phyloP scores from a whole-genome alignment of 805 yeast genomes.

The Wickerhamomyces pijperi region DNA sequence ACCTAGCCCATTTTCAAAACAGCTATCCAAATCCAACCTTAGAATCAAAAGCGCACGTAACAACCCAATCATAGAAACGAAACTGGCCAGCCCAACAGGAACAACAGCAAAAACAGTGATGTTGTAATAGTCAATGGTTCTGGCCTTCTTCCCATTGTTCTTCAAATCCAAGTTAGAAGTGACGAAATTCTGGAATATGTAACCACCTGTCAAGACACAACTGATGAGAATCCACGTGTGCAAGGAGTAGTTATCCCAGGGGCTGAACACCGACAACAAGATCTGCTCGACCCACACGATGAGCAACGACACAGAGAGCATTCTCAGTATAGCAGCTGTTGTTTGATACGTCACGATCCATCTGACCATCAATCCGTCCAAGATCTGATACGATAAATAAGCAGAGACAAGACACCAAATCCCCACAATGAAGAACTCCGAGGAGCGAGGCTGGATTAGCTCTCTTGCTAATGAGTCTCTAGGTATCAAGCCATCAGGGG shows the following conservation, averaged over 20 bases:
- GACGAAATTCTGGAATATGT: conserved; percentile 78
- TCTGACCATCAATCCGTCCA: conserved; percentile 83
- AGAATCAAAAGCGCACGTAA: conserved; percentile 66
- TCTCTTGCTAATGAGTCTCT: neutral
- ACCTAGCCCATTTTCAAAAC: neutral
- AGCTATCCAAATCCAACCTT: conserved; percentile 42
- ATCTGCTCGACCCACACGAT: conserved; percentile 62
- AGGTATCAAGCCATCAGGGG: neutral
- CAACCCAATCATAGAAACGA: conserved; percentile 80
- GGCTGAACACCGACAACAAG: conserved; percentile 55
- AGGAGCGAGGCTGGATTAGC: conserved; percentile 51
- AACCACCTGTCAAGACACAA: conserved; percentile 69
- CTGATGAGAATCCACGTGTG: conserved; percentile 92
- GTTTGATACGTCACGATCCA: conserved; percentile 90
- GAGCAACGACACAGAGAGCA: conserved; percentile 71
- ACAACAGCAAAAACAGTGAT: conserved; percentile 94
- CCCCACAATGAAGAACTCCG: conserved; percentile 74
- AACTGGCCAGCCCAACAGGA: conserved; percentile 94
- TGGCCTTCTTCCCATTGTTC: conserved; percentile 18
- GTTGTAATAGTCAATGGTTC: conserved; percentile 78
- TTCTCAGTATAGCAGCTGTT: conserved; percentile 78
- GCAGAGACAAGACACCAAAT: conserved; percentile 92
- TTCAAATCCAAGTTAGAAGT: conserved; percentile 57
- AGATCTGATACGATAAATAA: conserved; percentile 68
- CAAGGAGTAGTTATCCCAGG: conserved; percentile 59